Conservation (phyloP, 805 yeast genomes). For the Blastobotrys parvus region DNA sequence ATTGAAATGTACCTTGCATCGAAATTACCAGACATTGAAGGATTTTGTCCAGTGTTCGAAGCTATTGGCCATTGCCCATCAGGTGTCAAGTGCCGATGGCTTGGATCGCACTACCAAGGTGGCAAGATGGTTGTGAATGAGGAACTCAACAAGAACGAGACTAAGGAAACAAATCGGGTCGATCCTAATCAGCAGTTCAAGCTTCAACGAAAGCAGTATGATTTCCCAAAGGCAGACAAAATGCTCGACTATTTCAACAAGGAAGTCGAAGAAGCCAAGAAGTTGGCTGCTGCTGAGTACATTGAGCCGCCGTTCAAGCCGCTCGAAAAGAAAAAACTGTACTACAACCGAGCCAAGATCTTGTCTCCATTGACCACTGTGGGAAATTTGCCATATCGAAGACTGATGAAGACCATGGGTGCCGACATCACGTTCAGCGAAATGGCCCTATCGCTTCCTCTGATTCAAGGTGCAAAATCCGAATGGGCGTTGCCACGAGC, state of each 20-base stretch:
- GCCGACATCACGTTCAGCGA: constrained; percentile 92
- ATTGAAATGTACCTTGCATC: constrained; percentile 50
- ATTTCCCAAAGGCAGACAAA: constrained; percentile 47
- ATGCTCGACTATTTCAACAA: constrained; percentile 56
- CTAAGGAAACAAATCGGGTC: constrained; percentile 58
- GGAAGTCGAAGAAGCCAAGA: constrained; percentile 30
- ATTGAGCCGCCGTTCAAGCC: constrained; percentile 69
- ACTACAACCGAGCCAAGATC: constrained; percentile 68
- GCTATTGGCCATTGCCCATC: constrained; percentile 86
- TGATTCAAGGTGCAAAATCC: constrained; percentile 81
- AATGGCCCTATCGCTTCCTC: constrained; percentile 85
- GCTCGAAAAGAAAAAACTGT: constrained; percentile 70
- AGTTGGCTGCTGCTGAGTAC: constrained; percentile 37
- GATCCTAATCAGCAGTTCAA: constrained; percentile 35
- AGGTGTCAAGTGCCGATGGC: constrained; percentile 90
- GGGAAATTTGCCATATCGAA: constrained; percentile 91
- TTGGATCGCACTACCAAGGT: constrained; percentile 55
- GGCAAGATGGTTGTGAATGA: constrained; percentile 36
- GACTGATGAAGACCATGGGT: constrained; percentile 83
- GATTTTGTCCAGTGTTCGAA: constrained; percentile 74
- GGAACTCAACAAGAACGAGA: constrained; percentile 29
- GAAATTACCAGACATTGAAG: constrained; percentile 67
- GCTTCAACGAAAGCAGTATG: constrained; percentile 56
- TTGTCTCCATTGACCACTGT: constrained; percentile 96
- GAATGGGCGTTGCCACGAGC: constrained; percentile 98